Percentiles rank a stretch among this genome's conserved stretches.
Conservation (phyloP, 1,139 yeast species). For the Candida tetrigidarum region DNA sequence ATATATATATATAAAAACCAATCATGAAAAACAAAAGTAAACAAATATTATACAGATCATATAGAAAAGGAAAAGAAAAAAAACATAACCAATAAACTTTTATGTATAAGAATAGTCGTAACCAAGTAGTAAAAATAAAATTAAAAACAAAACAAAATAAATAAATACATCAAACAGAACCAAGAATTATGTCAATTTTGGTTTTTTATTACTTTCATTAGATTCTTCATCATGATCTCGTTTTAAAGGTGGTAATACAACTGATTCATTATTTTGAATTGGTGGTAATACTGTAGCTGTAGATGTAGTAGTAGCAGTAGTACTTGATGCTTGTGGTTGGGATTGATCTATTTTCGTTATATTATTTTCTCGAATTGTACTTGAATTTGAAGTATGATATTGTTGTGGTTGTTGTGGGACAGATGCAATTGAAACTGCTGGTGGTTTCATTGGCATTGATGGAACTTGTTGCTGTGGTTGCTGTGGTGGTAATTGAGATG, state of each 20-base stretch:
- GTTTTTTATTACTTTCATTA: conserved; percentile 16
- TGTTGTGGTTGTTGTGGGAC: conserved; percentile 1
- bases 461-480: neutral
- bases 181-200: conserved; percentile 13
- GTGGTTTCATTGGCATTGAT: neutral
- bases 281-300: conserved; percentile 14
- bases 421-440: neutral
- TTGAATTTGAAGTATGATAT: neutral
- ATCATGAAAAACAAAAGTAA: neutral
- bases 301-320: too few relatives aligned
- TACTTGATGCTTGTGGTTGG: neutral
- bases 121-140: neutral
- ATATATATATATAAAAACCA: neutral
- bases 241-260: conserved; percentile 27
- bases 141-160: neutral
- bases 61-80: conserved; percentile 6
- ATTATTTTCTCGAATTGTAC: neutral
- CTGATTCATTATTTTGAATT: conserved; percentile 10
- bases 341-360: neutral
- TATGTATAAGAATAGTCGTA: too few relatives aligned
- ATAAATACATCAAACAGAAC: neutral
- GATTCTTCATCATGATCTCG: conserved; percentile 26
- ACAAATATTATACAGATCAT: too few relatives aligned
- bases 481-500: conserved; percentile 7
- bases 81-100: neutral